These are phyloP conservation scores for Knoxia roxburghii DNA, from an alignment of 257 asterid species.

Conservation along the genomic window DNA sequence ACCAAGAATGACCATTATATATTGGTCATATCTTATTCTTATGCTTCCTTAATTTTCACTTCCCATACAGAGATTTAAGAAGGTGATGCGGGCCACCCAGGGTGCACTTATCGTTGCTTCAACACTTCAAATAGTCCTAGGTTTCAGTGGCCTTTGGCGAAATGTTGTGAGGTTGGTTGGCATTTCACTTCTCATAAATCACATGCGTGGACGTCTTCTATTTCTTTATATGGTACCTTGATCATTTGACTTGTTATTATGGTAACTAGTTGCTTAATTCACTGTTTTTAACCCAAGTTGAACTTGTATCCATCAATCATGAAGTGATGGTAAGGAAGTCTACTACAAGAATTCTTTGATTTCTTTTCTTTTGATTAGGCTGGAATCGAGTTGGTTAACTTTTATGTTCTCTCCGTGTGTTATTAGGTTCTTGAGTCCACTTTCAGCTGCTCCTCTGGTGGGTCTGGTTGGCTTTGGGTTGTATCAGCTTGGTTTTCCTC, in stretches of 20 bases:
- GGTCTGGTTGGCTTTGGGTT: conserved; percentile 70
- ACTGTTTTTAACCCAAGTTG: neutral
- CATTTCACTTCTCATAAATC: neutral
- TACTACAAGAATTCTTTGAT: neutral
- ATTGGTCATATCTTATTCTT: neutral
- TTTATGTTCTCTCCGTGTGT: neutral
- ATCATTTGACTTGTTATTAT: neutral
- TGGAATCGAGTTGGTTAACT: neutral
- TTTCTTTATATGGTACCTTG: neutral
- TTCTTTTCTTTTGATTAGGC: neutral
- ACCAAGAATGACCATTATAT: neutral
- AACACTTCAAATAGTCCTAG: conserved; percentile 70
- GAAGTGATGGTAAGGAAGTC: neutral
- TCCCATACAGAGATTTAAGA: conserved; percentile 53
- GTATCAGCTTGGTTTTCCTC: conserved; percentile 76
- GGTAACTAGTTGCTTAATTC: neutral
- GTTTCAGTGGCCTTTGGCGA: conserved; percentile 95
- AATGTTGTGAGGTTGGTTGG: conserved; percentile 51
- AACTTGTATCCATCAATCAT: too few species aligned
- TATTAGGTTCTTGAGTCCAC: conserved; percentile 63
- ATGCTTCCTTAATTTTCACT: neutral
- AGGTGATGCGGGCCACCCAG: conserved; percentile 83
- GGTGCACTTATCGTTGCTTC: conserved; percentile 85
- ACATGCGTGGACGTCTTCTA: neutral
- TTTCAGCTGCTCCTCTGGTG: conserved; percentile 75